Percentiles rank a stretch among this genome's conserved stretches.
Evolutionary conservation across 441 rosid genomes (phyloP).

Genomic region (Aleurites moluccanus): DNA sequence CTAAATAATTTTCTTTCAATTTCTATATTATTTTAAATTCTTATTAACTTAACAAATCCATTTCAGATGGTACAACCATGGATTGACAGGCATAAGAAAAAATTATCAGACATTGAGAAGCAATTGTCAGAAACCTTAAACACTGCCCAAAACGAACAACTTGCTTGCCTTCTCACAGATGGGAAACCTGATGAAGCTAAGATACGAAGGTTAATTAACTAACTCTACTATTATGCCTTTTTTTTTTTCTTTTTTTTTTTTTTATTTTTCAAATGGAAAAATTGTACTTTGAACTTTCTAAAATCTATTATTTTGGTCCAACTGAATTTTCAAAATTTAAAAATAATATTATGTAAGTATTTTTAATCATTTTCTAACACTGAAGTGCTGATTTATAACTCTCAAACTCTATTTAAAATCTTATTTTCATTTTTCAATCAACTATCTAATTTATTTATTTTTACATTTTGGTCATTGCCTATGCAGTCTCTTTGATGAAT

Average conservation of each 20-base stretch:
- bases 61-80: slow-evolving; percentile 20
- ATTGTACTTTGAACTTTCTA: too few species aligned
- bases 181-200: slow-evolving; percentile 23
- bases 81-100: background rate
- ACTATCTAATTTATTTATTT: too few species aligned
- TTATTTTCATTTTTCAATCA: too few species aligned
- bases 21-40: background rate
- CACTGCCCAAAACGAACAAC: slow-evolving; percentile 1
- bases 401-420: too few species aligned
- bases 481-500: slow-evolving; percentile 20
- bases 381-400: too few species aligned
- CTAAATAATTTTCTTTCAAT: too few species aligned
- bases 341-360: too few species aligned
- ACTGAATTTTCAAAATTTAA: too few species aligned
- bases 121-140: background rate
- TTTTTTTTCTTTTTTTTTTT: too few species aligned
- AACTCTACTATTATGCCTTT: background rate
- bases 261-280: too few species aligned
- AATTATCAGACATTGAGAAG: slow-evolving; percentile 1
- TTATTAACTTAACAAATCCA: background rate
- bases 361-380: too few species aligned
- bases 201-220: slow-evolving; percentile 6
- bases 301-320: too few species aligned
- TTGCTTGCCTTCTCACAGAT: slow-evolving; percentile 17
- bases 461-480: background rate